Evolutionary conservation across 2,329 filamentous ascomycete genomes (phyloP).

Genomic region (Bimuria novae-zelandiae): DNA sequence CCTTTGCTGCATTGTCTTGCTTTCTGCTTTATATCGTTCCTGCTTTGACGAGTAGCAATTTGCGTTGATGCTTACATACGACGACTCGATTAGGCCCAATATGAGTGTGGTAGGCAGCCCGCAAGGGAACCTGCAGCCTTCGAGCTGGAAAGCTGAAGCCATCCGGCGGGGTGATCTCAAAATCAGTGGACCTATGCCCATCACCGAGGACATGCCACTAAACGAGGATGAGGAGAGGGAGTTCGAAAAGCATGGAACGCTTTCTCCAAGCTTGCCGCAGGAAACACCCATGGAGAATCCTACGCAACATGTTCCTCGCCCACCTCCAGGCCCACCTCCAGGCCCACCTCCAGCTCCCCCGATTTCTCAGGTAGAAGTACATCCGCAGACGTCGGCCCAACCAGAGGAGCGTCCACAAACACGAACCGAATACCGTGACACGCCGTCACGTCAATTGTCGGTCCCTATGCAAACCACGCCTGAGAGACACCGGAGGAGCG

Average conservation of each 20-base stretch:
- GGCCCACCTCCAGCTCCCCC: slow-evolving; percentile 18
- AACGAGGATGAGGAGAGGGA: slow-evolving; percentile 42
- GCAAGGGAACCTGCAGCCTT: slow-evolving; percentile 35
- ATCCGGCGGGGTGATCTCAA: slow-evolving; percentile 46
- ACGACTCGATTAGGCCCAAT: slow-evolving; percentile 35
- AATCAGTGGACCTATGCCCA: slow-evolving; percentile 46
- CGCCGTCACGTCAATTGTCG: slow-evolving; percentile 27
- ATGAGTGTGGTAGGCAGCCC: slow-evolving; percentile 35
- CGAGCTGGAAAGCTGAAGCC: slow-evolving; percentile 47
- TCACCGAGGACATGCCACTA: slow-evolving; percentile 41
- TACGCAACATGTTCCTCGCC: slow-evolving; percentile 18
- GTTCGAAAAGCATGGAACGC: slow-evolving; percentile 29
- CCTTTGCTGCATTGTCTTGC: not conserved
- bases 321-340: slow-evolving; percentile 21
- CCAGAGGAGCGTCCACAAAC: slow-evolving; percentile 8
- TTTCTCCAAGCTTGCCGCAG: slow-evolving; percentile 17
- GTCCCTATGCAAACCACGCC: slow-evolving; percentile 28
- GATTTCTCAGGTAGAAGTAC: slow-evolving; percentile 3
- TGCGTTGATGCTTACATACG: slow-evolving; percentile 40
- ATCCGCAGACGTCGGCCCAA: not conserved
- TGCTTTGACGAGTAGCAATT: slow-evolving; percentile 15
- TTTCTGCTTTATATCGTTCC: too few species aligned
- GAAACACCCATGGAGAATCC: slow-evolving; percentile 22
- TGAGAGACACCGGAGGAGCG: slow-evolving; percentile 31
- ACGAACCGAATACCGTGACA: slow-evolving; percentile 14